Base-by-base conservation (phyloP, 768 basidiomycete genomes). In the Thelephora ganbajun region DNA sequence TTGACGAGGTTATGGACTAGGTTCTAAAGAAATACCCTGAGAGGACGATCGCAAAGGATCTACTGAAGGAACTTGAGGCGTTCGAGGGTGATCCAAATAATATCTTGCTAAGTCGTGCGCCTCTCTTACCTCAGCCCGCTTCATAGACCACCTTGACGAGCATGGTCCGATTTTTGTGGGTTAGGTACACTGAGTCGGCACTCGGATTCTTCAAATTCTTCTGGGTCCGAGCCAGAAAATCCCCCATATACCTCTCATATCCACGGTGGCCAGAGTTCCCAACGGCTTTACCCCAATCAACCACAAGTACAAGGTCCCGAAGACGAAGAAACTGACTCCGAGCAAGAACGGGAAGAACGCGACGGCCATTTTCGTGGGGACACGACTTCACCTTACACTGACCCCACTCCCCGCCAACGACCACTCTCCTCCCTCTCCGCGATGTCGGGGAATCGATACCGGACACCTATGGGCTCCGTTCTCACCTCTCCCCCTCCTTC, bases 351-450 rank as follows among this genome's bases (percentile, higher is more conserved):
- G 30, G 73, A 72, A 13, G 77, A 72, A 50, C 64, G 62, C n/a
- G 71, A 67, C 22, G 72, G 75, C 16, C 73, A 73, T 11, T 48
- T 52, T n/a, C 52, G 51, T 30, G 26, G 26, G 26, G 26, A 30
- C 35, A 50, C 48, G 46, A 55, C 50, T 20, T 43, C 5, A 53
- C 59, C 13, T 51, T 56, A 11, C 59, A 59, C 45, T 35, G 50
- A 49, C 67, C 61, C 63, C 33, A 53, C 67, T 35, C 70, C 71
- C 43, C 56, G 67, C 41, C 66, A 68, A 48, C 76, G 87, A 18
- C 82, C 88, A 3, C 73, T 74, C 18, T 90, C 87, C n/a, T 83
- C 88, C 14, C 73, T 74, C 18, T 90, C 87, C n/a, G 82, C 88
- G 14, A 59, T 80, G 43, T 88, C 88, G 2, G 80, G 83, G 2